Evolutionary conservation across 2,329 filamentous ascomycete genomes (phyloP).

Genomic region (Fusarium liriodendri): DNA sequence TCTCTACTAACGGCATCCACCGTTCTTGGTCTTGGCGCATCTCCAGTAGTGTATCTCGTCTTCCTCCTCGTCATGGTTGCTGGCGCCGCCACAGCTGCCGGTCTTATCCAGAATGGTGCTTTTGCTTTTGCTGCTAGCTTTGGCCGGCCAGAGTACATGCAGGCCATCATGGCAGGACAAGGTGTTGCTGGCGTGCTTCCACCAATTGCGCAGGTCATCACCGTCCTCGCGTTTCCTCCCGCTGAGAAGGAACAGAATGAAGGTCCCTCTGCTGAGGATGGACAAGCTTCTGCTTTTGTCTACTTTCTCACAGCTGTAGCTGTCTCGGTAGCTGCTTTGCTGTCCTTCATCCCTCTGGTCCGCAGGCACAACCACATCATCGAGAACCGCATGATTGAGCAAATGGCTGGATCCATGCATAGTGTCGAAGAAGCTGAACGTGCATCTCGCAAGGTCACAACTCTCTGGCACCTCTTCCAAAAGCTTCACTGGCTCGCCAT

Average conservation of each 20-base stretch:
- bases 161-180: constrained; percentile 96
- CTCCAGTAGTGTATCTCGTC: constrained; percentile 76
- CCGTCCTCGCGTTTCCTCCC: constrained; percentile 72
- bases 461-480: constrained; percentile 73
- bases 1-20: constrained; percentile 85
- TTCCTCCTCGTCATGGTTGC: constrained; percentile 89
- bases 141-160: constrained; percentile 87
- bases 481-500: constrained; percentile 83
- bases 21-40: constrained; percentile 69
- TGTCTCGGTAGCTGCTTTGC: constrained; percentile 76
- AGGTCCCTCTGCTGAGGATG: constrained; percentile 38
- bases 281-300: constrained; percentile 76
- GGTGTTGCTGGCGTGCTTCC: constrained; percentile 92
- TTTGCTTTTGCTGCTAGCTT: constrained; percentile 93
- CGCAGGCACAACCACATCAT: constrained; percentile 67
- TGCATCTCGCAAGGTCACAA: constrained; percentile 60
- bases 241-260: constrained; percentile 41
- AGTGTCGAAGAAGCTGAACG: constrained; percentile 66
- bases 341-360: constrained; percentile 80
- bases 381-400: constrained; percentile 59
- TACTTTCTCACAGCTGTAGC: constrained; percentile 91
- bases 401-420: constrained; percentile 62
- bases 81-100: constrained; percentile 81
- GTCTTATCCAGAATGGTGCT: constrained; percentile 91
- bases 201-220: constrained; percentile 85